These are phyloP conservation scores for Cystobasidium pallidum DNA, from an alignment of 1,284 basidiomycete genomes.

Conservation along the genomic window DNA sequence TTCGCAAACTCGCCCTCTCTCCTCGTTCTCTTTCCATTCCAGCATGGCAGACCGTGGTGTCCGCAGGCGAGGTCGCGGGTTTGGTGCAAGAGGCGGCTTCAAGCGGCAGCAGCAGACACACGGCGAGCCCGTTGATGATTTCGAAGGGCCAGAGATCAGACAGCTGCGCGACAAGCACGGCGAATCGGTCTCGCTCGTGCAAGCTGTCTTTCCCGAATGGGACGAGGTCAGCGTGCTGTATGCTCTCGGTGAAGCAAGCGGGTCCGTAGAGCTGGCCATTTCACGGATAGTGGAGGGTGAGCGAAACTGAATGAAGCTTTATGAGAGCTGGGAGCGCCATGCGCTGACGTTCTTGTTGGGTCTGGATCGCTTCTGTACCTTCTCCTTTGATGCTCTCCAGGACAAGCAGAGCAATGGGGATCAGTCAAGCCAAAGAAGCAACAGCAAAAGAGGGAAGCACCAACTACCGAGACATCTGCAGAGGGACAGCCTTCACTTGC, in stretches of 20 bases:
- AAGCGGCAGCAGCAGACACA: slow-evolving; percentile 5
- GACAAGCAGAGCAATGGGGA: slow-evolving; percentile 42
- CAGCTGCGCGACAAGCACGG: slow-evolving; percentile 33
- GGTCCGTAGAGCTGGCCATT: slow-evolving; percentile 74
- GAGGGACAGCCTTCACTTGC: background rate
- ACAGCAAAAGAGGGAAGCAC: slow-evolving; percentile 21
- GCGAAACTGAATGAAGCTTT: slow-evolving; percentile 41
- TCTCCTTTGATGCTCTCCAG: too few species aligned
- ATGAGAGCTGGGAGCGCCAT: background rate
- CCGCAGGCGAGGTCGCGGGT: slow-evolving; percentile 23
- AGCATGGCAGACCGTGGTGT: slow-evolving; percentile 29
- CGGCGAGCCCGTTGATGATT: slow-evolving; percentile 3
- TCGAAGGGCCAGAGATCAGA: slow-evolving; percentile 28
- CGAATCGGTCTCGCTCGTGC: slow-evolving; percentile 56
- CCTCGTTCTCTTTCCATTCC: background rate
- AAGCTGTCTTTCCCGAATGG: slow-evolving; percentile 77
- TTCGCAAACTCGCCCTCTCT: background rate
- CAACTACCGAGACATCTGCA: background rate
- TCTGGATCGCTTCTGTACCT: too few species aligned
- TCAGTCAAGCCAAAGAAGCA: slow-evolving; percentile 41
- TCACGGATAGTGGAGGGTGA: slow-evolving; percentile 79
- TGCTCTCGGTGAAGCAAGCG: slow-evolving; percentile 70
- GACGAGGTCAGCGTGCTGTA: slow-evolving; percentile 78
- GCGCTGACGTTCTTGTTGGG: too few species aligned
- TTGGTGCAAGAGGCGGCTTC: slow-evolving; percentile 31